Conservation (phyloP, 495 filamentous ascomycete species). For the Tuber umbilicatum region DNA sequence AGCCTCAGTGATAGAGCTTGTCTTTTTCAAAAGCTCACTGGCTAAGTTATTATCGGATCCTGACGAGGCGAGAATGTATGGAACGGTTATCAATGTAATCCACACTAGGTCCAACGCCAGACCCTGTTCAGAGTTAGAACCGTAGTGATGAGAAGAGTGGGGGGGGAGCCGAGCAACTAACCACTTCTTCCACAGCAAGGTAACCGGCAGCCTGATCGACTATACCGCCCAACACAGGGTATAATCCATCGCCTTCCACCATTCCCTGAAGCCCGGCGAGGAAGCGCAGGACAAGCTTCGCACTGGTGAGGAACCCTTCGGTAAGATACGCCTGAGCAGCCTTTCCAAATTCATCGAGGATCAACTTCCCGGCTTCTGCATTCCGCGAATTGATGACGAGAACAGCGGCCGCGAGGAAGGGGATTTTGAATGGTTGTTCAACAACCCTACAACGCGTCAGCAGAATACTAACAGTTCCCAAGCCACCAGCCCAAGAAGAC, state of each 20-base stretch:
- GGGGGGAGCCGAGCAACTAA: conserved; percentile 31
- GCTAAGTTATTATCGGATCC: conserved; percentile 61
- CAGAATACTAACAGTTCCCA: conserved; percentile 34
- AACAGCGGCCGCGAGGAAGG: conserved; percentile 76
- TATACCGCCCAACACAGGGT: conserved; percentile 73
- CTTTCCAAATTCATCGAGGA: conserved; percentile 59
- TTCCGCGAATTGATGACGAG: conserved; percentile 68
- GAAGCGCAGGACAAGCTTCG: conserved; percentile 85
- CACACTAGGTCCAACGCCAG: conserved; percentile 85
- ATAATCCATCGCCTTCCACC: conserved; percentile 78
- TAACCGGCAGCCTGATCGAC: conserved; percentile 46
- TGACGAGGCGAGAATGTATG: conserved; percentile 76
- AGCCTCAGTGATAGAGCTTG: conserved; percentile 48
- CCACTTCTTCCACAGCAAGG: conserved; percentile 16
- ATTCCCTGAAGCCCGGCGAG: conserved; percentile 72
- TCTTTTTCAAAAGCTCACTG: conserved; percentile 74
- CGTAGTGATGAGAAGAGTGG: background rate
- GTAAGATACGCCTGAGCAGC: conserved; percentile 59
- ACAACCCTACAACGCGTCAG: conserved; percentile 47
- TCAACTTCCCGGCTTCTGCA: conserved; percentile 49
- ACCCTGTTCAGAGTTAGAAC: conserved; percentile 41
- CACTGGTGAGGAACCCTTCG: conserved; percentile 74
- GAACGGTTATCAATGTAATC: conserved; percentile 86
- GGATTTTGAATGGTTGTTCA: conserved; percentile 95
- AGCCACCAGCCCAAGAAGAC: conserved; percentile 34